A percentile compares a stretch with the other conserved stretches of the same genome.
Conservation (phyloP, 805 yeast genomes). For the Candida sonorensis region DNA sequence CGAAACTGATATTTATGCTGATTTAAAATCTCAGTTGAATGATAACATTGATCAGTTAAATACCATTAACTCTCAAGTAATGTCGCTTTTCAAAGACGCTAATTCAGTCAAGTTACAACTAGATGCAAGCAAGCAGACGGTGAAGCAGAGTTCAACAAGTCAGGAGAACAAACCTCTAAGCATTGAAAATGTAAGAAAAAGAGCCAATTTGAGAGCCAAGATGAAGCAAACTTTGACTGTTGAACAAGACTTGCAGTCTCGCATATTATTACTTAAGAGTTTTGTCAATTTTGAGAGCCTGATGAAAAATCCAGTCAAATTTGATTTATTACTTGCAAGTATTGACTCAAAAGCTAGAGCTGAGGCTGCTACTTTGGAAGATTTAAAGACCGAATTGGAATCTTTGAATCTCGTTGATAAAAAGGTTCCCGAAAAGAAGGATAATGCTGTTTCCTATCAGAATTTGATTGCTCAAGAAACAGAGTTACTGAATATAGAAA, state of each 20-base stretch:
- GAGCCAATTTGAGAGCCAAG: no score
- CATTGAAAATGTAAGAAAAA: conserved; percentile 13
- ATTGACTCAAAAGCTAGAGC: conserved; percentile 19
- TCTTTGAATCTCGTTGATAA: conserved; percentile 1
- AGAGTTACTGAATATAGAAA: no score
- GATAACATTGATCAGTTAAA: neutral
- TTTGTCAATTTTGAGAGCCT: conserved; percentile 24
- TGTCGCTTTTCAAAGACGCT: conserved; percentile 5
- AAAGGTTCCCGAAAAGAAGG: no score
- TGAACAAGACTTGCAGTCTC: conserved; percentile 21
- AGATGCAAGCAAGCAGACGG: no score
- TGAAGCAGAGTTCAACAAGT: no score
- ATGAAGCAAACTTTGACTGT: no score
- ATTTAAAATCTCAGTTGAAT: neutral
- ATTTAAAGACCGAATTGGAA: conserved; percentile 11
- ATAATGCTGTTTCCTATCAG: no score
- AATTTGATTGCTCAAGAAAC: no score
- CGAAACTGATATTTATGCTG: neutral
- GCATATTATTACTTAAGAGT: conserved; percentile 22
- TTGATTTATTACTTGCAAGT: conserved; percentile 23
- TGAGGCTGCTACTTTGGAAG: conserved; percentile 11
- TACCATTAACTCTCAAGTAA: conserved; percentile 3
- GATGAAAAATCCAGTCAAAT: conserved; percentile 17
- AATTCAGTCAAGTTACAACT: conserved; percentile 7
- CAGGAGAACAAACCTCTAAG: conserved; percentile 15